Evolutionary conservation across 805 yeast genomes (phyloP).

Genomic region (Pichia heedii): DNA sequence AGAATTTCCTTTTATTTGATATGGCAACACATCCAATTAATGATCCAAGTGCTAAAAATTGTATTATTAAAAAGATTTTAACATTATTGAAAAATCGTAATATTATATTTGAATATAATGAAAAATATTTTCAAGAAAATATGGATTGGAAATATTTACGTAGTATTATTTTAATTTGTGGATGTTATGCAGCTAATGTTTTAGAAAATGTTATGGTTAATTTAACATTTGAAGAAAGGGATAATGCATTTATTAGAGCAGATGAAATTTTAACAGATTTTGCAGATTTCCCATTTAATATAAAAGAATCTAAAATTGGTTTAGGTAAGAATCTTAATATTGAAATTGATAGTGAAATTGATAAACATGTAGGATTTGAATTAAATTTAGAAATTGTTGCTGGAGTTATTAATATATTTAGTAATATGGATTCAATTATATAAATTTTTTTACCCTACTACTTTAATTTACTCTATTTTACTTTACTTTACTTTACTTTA

Average conservation of each 20-base stretch:
- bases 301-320: conserved; percentile 52
- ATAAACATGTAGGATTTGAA: conserved; percentile 40
- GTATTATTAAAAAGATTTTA: conserved; percentile 63
- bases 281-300: conserved; percentile 72
- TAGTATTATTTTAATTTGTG: conserved; percentile 73
- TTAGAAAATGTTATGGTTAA: conserved; percentile 77
- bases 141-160: conserved; percentile 66
- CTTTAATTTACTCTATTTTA: too few species aligned
- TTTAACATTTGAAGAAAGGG: conserved; percentile 79
- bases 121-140: conserved; percentile 59
- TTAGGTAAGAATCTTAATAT: conserved; percentile 60
- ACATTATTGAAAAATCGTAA: conserved; percentile 65
- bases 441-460: conserved; percentile 27
- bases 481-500: too few species aligned
- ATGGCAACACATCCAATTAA: conserved; percentile 98
- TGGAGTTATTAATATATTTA: conserved; percentile 82
- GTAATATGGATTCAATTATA: conserved; percentile 85
- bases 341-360: conserved; percentile 42
- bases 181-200: conserved; percentile 93
- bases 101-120: conserved; percentile 43
- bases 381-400: conserved; percentile 82
- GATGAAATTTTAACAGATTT: conserved; percentile 80
- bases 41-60: conserved; percentile 77
- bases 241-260: conserved; percentile 87
- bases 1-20: conserved; percentile 87